Conservation (phyloP, 1,284 basidiomycete genomes). For the Trichosporon ovoides region DNA sequence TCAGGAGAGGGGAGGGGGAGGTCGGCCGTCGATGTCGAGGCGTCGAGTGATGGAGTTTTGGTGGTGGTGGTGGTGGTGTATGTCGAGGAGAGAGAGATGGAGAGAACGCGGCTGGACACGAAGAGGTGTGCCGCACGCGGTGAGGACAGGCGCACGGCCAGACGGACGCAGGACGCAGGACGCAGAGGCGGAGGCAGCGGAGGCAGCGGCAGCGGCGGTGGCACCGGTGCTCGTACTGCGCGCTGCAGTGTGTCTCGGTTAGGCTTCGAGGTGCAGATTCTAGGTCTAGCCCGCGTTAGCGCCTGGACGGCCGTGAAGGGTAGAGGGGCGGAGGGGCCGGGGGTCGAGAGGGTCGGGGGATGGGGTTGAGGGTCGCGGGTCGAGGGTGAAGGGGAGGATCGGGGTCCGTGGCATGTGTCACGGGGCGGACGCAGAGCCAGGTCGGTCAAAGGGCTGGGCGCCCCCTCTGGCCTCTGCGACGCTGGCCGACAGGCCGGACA, state of each 20-base stretch:
- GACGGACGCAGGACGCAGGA: background rate
- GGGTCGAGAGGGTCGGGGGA: background rate
- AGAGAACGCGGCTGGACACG: background rate
- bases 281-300: background rate
- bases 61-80: background rate
- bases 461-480: too few relatives aligned
- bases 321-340: background rate
- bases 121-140: background rate
- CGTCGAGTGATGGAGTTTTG: constrained; percentile 4
- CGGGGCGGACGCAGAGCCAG: too few relatives aligned
- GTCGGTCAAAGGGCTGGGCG: too few relatives aligned
- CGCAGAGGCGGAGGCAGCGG: background rate
- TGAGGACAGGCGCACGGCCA: background rate
- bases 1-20: background rate
- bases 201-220: too few relatives aligned
- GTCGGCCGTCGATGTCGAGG: constrained; percentile 3
- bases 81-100: background rate
- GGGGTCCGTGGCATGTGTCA: too few relatives aligned
- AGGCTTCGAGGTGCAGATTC: background rate
- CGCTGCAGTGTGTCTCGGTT: constrained; percentile 1
- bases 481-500: too few relatives aligned
- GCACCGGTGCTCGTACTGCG: background rate
- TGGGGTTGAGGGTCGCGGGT: too few relatives aligned
- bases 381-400: too few relatives aligned
- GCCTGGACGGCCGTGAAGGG: background rate